Conservation (phyloP, 2,329 filamentous ascomycete genomes). For the Claviceps citrina region DNA sequence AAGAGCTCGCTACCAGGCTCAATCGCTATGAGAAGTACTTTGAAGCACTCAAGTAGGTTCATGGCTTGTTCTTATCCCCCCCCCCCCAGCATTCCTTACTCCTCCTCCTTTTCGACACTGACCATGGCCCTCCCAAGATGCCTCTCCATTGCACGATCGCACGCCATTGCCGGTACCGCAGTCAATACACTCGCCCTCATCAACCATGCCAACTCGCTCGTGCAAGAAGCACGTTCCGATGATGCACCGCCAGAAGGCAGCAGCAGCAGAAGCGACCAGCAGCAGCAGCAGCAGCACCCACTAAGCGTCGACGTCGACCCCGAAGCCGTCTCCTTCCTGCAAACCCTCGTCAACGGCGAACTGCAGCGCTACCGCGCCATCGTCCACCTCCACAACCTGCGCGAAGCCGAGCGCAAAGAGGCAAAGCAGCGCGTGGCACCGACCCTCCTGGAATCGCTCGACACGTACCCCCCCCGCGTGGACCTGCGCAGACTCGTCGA, state of each 20-base stretch:
- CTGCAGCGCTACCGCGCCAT: constrained; percentile 72
- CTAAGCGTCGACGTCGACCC: constrained; percentile 54
- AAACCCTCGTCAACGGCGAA: constrained; percentile 49
- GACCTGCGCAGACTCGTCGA: constrained; percentile 69
- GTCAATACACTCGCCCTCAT: constrained; percentile 77
- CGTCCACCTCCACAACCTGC: constrained; percentile 61
- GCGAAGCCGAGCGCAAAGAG: constrained; percentile 32
- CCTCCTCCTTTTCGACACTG: background rate
- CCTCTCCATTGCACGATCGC: constrained; percentile 71
- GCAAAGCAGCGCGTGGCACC: constrained; percentile 10
- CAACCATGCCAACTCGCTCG: constrained; percentile 52
- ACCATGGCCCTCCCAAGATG: constrained; percentile 33
- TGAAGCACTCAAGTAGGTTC: constrained; percentile 62
- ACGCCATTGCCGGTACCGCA: constrained; percentile 55
- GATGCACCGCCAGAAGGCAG: constrained; percentile 25
- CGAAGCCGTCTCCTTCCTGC: constrained; percentile 42
- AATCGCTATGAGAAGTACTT: constrained; percentile 71
- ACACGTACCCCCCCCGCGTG: constrained; percentile 59
- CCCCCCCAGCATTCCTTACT: background rate
- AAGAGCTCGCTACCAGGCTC: constrained; percentile 60
- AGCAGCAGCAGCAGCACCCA: constrained; percentile 18
- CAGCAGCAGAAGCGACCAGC: background rate
- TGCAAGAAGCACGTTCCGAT: constrained; percentile 35
- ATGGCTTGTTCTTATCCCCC: too few species aligned
- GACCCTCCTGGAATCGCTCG: constrained; percentile 60